A percentile compares a stretch with the other conserved stretches of the same genome.
These are phyloP conservation scores for Miscanthus lutarioriparius DNA, from an alignment of 176 grass and related monocot species.

Conservation along the genomic window DNA sequence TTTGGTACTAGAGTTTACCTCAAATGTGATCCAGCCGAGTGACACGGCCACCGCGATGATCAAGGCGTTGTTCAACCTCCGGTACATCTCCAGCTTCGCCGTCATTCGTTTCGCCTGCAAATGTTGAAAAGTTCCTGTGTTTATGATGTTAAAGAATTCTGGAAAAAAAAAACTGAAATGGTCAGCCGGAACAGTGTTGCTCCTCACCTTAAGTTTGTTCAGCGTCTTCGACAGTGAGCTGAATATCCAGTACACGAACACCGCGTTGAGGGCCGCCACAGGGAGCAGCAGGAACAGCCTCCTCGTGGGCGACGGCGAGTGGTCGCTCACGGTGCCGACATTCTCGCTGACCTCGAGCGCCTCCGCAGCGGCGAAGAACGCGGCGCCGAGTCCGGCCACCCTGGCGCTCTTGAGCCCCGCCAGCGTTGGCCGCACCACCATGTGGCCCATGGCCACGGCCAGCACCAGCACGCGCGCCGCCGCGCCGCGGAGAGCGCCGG, in stretches of 20 bases:
- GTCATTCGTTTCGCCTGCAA: constrained; percentile 58
- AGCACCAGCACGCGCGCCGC: constrained; percentile 62
- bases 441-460: constrained; percentile 70
- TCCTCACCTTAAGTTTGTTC: constrained; percentile 61
- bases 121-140: background rate
- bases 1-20: constrained; percentile 37
- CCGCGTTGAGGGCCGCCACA: constrained; percentile 52
- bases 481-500: constrained; percentile 49
- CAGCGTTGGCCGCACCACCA: constrained; percentile 54
- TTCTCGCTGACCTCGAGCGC: constrained; percentile 61
- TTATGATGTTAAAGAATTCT: background rate
- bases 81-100: constrained; percentile 70
- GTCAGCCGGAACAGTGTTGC: background rate
- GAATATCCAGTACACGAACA: constrained; percentile 84
- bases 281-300: constrained; percentile 59
- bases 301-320: constrained; percentile 47
- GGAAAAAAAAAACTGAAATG: background rate
- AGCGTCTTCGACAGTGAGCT: constrained; percentile 57
- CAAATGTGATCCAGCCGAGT: constrained; percentile 69
- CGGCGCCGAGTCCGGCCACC: constrained; percentile 48
- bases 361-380: constrained; percentile 62
- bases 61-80: constrained; percentile 60
- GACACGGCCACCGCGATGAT: constrained; percentile 55
- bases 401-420: constrained; percentile 41
- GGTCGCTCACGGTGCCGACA: constrained; percentile 72